Conservation (phyloP, 2,329 filamentous ascomycete genomes). For the Blastomyces parvus region DNA sequence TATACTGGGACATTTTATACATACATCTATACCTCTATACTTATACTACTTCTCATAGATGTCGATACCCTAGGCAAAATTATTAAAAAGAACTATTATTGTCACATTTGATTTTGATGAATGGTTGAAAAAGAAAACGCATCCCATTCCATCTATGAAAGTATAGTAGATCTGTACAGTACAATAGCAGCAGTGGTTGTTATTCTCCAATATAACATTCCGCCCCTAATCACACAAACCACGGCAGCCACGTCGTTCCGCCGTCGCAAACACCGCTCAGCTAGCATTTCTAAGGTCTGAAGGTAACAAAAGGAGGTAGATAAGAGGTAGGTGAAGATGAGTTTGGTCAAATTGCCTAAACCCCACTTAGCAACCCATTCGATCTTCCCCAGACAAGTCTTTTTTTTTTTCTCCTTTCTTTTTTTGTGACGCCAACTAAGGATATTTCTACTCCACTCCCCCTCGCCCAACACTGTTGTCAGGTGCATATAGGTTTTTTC, state of each 20-base stretch:
- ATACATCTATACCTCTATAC: background rate
- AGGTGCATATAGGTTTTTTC: conserved; percentile 8
- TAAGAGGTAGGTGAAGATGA: background rate
- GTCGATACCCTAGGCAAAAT: background rate
- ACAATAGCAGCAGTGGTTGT: background rate
- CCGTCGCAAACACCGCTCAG: background rate
- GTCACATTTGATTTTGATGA: background rate
- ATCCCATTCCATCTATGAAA: conserved; percentile 12
- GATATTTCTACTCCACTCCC: background rate
- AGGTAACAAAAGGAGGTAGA: background rate
- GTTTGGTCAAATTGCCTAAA: background rate
- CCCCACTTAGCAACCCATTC: background rate
- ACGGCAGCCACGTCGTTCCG: background rate
- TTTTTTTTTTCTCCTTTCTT: background rate
- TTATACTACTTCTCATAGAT: background rate
- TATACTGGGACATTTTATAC: background rate
- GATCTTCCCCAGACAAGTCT: no score
- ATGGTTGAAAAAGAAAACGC: conserved; percentile 15
- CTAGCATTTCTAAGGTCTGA: background rate
- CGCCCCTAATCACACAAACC: background rate
- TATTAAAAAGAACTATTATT: background rate
- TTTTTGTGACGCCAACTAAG: background rate
- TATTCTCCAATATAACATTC: background rate
- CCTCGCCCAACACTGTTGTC: no score
- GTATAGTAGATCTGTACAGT: conserved; percentile 8